Conservation (phyloP, 1,139 yeast genomes). For the Saccharomyces hybrid region DNA sequence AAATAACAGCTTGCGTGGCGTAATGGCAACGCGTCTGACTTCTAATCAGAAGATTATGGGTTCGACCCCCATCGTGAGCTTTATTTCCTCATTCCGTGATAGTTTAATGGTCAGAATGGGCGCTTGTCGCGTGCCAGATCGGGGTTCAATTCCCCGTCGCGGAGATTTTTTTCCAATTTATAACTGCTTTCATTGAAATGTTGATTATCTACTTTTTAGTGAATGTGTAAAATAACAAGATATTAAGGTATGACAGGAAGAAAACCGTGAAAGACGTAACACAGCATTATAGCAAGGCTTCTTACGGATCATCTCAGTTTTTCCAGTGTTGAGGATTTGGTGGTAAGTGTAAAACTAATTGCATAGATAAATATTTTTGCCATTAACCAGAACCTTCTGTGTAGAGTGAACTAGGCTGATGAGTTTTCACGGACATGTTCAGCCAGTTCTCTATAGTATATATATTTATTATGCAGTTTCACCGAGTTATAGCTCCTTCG, state of each 20-base stretch:
- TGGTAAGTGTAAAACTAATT: too few relatives aligned
- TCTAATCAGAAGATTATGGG: conserved; percentile 54
- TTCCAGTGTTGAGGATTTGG: too few relatives aligned
- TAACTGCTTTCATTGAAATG: background rate
- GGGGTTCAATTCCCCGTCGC: conserved; percentile 37
- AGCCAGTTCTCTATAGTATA: too few relatives aligned
- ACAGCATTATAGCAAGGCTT: background rate
- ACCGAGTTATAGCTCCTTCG: background rate
- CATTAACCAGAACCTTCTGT: background rate
- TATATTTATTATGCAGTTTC: too few relatives aligned
- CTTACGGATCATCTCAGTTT: background rate
- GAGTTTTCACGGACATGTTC: too few relatives aligned
- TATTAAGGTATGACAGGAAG: background rate
- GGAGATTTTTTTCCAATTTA: conserved; percentile 23
- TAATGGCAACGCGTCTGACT: conserved; percentile 58
- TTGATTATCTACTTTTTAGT: too few relatives aligned
- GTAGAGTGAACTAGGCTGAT: background rate
- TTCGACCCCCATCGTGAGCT: conserved; percentile 53
- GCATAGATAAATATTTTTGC: too few relatives aligned
- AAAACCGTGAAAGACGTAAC: background rate
- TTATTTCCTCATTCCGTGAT: conserved; percentile 23
- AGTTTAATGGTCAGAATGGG: conserved; percentile 35
- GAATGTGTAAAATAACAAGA: background rate
- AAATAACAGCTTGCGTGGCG: conserved; percentile 43
- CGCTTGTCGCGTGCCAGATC: conserved; percentile 37